Base-by-base conservation (phyloP, 495 filamentous ascomycete genomes). In the Talaromyces proteolyticus region DNA sequence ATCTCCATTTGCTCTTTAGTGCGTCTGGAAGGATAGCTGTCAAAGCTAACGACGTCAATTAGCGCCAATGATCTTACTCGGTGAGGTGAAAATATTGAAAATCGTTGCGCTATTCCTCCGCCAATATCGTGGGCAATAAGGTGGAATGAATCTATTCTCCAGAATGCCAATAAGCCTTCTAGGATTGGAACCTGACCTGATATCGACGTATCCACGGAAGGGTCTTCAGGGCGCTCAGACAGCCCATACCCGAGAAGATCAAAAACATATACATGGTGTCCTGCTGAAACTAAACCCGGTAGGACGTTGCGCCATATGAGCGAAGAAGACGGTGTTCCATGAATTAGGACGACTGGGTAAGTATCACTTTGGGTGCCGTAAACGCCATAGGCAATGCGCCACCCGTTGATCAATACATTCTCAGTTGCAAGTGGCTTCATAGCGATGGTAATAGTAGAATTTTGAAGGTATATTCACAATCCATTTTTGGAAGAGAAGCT, bases 241-340 rank as follows among this genome's bases (percentile, higher is more conserved):
- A 55, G 34, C 16, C 53, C 53, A 18, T 51, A 55, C 6, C 53
- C 53, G 12, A 55, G 53, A 2, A 51, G 48, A n/a, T 55, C 53
- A 37, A 51, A 55, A 18, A 55, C 34, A 24, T 51, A 40, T 18
- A 55, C 47, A 39, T 48, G 40, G 14, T 26, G 47, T 18, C 53
- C 53, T 1, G 42, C 24, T 14, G 42, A 6, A 4, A 38, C 25
- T 3, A 51, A 38, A 6, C 26, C 43, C 12, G 48, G 53, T 22
- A 55, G 16, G 3, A 55, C 43, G 3, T 45, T 44, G 18, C 42
- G 48, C 53, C 53, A 55, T 11, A 55, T 51, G 10, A 55, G 23
- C n/a, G 53, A 55, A 18, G 53, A 55, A 5, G 49, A 55, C 3
- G 53, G 53, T 2, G 53, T 55, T 16, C 53, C 53, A 22, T 51